Base-by-base conservation (phyloP, 2,329 filamentous ascomycete genomes). In the Paraphoma chrysanthemicola region DNA sequence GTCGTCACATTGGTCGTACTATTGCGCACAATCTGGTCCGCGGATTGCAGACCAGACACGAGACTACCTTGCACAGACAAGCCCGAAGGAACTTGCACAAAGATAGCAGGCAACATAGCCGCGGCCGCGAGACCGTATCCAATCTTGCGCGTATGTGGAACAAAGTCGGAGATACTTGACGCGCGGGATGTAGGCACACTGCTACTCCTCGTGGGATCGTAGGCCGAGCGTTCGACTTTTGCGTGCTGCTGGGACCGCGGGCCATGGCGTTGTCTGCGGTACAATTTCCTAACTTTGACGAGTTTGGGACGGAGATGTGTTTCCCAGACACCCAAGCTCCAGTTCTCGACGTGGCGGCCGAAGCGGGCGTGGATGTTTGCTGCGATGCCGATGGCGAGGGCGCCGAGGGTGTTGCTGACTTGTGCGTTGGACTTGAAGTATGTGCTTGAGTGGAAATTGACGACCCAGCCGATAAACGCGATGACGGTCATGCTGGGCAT, bases 21-120 rank as follows among this genome's bases (percentile, higher is more conserved):
- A 56, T 79, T 81, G 8, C 73, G 69, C 6, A 78, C 81, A 60
- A 86, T 84, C 62, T 86, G 80, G 59, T 87, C 80, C 0, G 86
- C 85, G 1, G 80, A 83, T 9, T 81, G 81, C 44, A 88, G 78
- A 12, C 86, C 86, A 0, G 81, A 79, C 1, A 88, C 80, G 16
- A 88, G 70, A 12, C 80, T 82, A 1, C 86, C 86, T 50, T 79
- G 82, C 1, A 86, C 85, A 2, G 85, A 83, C 2, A 88, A 76
- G 1, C 86, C 86, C 2, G 81, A 84, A 0, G 86, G 86, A 0
- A 88, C 86, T 56, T 87, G 84, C 2, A 88, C 85, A 60, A 96
- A 96, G 61, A 97, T 96, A 5, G 90, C 93, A 0, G 93, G 93
- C 9, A 97, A 79, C 82, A 97, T 91, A 1, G 91, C 90, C 0